Base-by-base conservation (phyloP, 2,329 filamentous ascomycete species). In the Juglanconis juglandina region DNA sequence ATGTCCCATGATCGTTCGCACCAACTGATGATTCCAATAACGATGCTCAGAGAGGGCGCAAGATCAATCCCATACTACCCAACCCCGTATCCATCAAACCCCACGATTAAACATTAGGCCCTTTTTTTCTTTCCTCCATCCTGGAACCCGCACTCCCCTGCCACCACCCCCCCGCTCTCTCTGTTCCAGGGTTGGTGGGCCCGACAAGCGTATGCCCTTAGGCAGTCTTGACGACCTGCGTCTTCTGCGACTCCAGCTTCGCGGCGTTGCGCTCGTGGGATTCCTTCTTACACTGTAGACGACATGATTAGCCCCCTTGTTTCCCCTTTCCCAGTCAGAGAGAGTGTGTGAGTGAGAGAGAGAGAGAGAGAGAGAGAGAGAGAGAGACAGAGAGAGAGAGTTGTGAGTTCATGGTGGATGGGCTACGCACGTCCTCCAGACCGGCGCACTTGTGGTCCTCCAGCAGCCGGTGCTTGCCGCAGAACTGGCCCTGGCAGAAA, bases 381-480 rank as follows among this genome's bases (percentile, higher is more conserved):
- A 6, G 46, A 47, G 17, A 10, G 44, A 47, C 9, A 13, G 30
- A 4, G 5, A 24, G 57, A 44, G 53, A 78, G 69, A 46, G 17
- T 24, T 24, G 24, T 24, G 24, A 24, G 24, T 24, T 24, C 24
- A 24, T 24, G 24, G 24, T 24, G 24, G 24, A 73, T 68, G 60
- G 65, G 72, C 62, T 67, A 80, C 87, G 79, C 78, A 89, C 87
- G 77, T 96, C 91, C 81, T 98, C 95, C 60, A 99, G 81, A 37
- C 92, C 92, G 65, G 85, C 86, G 79, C 95, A 99, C 78, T 91
- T 91, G 79, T 99, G 95, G 69, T 94, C 91, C 76, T 99, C 95
- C 65, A 98, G 78, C 78, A 98, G 85, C 59, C 95, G 85, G 78
- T 99, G 95, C 80, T 93, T 96, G 69, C 91, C 91, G 78, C 95